Conservation (phyloP, 1,139 yeast species). For the Geotrichum phurueaensis region DNA sequence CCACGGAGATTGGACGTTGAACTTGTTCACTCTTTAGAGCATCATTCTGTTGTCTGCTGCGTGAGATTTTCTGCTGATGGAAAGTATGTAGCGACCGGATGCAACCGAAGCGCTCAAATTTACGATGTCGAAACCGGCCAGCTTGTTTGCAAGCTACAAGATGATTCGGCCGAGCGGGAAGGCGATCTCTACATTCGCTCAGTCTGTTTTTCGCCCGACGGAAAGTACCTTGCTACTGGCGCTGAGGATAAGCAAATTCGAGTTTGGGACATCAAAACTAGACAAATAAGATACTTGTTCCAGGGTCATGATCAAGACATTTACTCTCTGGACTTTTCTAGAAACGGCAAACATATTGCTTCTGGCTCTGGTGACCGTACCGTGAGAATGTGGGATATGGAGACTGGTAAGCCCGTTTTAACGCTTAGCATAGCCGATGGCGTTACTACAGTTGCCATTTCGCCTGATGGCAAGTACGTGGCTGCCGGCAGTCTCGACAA, state of each 20-base stretch:
- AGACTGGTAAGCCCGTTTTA: conserved; percentile 75
- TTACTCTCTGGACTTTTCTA: conserved; percentile 91
- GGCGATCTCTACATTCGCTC: conserved; percentile 89
- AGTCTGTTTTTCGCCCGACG: conserved; percentile 96
- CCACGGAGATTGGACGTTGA: conserved; percentile 75
- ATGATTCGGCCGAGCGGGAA: conserved; percentile 52
- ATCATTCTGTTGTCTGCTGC: conserved; percentile 92
- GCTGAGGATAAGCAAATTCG: conserved; percentile 96
- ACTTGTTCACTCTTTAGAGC: conserved; percentile 82
- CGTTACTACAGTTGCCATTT: conserved; percentile 71
- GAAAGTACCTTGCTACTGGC: conserved; percentile 92
- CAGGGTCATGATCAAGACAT: conserved; percentile 97
- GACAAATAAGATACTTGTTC: conserved; percentile 80
- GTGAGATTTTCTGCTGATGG: conserved; percentile 77
- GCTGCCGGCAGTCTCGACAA: conserved; percentile 97
- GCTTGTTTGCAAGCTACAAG: conserved; percentile 77
- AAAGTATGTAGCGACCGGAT: conserved; percentile 90
- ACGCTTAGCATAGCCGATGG: conserved; percentile 79
- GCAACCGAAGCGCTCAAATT: conserved; percentile 93
- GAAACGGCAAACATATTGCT: conserved; percentile 88
- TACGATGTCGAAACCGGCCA: conserved; percentile 91
- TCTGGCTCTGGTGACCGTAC: conserved; percentile 97
- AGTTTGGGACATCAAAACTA: conserved; percentile 90
- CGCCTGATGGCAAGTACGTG: conserved; percentile 83
- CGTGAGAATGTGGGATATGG: conserved; percentile 94